Evolutionary conservation across 1,284 basidiomycete genomes (phyloP), one percentile per base, ranked within the genome.

Genomic region (Phenoliferia sp.): DNA sequence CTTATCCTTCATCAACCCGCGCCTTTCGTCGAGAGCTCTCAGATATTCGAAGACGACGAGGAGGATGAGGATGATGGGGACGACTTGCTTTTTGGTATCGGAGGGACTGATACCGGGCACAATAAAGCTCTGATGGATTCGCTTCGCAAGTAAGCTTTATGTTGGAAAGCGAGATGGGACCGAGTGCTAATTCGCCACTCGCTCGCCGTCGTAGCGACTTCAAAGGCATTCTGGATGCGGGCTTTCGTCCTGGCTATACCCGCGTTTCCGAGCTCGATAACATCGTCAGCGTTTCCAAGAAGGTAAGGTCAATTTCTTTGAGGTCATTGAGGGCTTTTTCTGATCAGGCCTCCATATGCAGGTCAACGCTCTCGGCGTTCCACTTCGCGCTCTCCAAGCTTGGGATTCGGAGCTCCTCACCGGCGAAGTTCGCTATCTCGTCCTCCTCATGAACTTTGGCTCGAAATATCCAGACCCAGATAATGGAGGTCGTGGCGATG

Each of bases 381-480:
- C 69, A 3, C 65, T 66, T 1, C 63, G 67, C 34, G 69, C 73
- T 2, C 65, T 74, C 4, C 65, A 74, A 48, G 73, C 73, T 2
- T 74, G 73, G 73, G 73, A 74, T 54, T 62, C 68, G 57, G 34
- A 63, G 22, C 63, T 73, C 28, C 65, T 74, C 66, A 71, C 68
- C 10, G 68, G 68, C 36, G 39, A 73, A 44, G 66, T 66, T 28
- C 59, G 69, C 52, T 73, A 73, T 59, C 71, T 74, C 63, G 65
- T 71, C 55, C 63, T 73, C 6, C 63, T 74, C 36, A 65, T 70
- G 36, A 67, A 64, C 61, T 65, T 69, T 34, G 65, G 64, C 28
- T 10, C 54, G 15, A 58, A 32, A 28, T 74, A 74, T 55, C 73
- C 73, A 17, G 59, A 71, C 39, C 60, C 67, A 32, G 69, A 72